These are phyloP conservation scores for Endotrypanum monterogeii DNA, from an alignment of 208 protist species.

Conservation along the genomic window DNA sequence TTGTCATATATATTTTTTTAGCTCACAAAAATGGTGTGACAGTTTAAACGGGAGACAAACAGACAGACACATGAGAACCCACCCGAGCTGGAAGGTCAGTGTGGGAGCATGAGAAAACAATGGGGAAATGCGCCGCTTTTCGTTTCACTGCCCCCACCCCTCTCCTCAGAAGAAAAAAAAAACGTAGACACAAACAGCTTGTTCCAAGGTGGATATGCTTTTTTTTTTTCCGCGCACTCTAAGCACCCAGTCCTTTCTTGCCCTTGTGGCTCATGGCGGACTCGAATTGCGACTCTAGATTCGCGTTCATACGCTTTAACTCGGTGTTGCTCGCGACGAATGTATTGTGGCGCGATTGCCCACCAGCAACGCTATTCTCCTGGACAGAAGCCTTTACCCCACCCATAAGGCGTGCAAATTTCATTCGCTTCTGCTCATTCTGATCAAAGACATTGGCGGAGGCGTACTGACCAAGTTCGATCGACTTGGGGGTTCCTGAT, in stretches of 20 bases:
- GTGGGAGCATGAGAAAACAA: not conserved
- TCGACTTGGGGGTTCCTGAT: conserved; percentile 1
- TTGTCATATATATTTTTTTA: not conserved
- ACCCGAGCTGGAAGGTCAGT: not conserved
- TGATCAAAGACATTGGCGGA: conserved; percentile 51
- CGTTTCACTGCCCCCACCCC: no score
- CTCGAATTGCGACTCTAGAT: conserved; percentile 73
- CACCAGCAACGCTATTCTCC: not conserved
- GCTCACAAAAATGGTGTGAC: not conserved
- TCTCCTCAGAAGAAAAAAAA: no score
- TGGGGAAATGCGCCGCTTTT: not conserved
- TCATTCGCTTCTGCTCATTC: conserved; percentile 54
- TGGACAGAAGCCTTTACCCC: conserved; percentile 43
- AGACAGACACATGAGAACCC: not conserved
- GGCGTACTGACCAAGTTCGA: conserved; percentile 79
- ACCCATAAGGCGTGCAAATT: conserved; percentile 87
- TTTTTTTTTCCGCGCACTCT: not conserved
- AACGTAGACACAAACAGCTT: not conserved
- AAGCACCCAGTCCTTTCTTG: conserved; percentile 82
- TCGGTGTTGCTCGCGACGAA: conserved; percentile 43
- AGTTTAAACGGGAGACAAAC: not conserved
- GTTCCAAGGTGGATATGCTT: not conserved
- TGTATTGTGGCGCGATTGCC: conserved; percentile 35
- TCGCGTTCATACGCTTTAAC: conserved; percentile 59
- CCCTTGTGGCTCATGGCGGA: conserved; percentile 56